Percentiles rank a stretch among this genome's conserved stretches.
phyloP scores from a whole-genome alignment of 208 protist genomes.

The Acanthamoeba castellanii region DNA sequence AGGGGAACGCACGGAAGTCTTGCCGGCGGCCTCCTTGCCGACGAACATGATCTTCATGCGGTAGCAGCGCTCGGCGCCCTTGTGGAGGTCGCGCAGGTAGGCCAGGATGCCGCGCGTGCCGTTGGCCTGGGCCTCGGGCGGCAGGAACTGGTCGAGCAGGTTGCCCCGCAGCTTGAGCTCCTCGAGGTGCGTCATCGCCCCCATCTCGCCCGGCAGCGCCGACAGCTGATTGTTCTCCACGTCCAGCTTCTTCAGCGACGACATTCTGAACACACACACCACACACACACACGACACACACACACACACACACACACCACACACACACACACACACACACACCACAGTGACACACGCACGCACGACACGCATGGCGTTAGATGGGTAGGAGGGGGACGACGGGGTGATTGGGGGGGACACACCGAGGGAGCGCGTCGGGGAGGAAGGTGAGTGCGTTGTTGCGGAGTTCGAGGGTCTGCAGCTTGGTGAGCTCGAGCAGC shows the following conservation, averaged over 20 bases:
- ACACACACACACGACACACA: neutral
- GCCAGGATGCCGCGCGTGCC: conserved; percentile 67
- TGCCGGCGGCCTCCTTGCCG: conserved; percentile 71
- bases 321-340: no score
- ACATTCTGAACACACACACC: neutral
- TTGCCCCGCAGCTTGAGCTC: conserved; percentile 68
- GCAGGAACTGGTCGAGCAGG: conserved; percentile 62
- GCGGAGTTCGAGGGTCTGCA: conserved; percentile 54
- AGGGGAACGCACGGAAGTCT: conserved; percentile 53
- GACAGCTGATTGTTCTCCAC: conserved; percentile 71
- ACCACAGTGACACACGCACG: no score
- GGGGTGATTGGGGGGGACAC: neutral
- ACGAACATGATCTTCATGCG: conserved; percentile 78
- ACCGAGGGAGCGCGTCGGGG: conserved; percentile 4
- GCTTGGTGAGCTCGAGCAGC: conserved; percentile 52
- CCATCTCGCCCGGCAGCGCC: conserved; percentile 60
- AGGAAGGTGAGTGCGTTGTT: conserved; percentile 66
- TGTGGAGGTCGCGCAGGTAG: conserved; percentile 63
- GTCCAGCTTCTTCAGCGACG: conserved; percentile 62
- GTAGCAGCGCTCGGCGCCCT: conserved; percentile 69
- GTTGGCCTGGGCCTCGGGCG: conserved; percentile 64
- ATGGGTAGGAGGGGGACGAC: neutral
- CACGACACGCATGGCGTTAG: no score
- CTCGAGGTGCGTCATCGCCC: conserved; percentile 56
- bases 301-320: no score